Percentiles rank a stretch among this genome's conserved stretches.
Evolutionary conservation across 2,329 filamentous ascomycete species (phyloP).

Genomic region (Aspergillus nomiae): DNA sequence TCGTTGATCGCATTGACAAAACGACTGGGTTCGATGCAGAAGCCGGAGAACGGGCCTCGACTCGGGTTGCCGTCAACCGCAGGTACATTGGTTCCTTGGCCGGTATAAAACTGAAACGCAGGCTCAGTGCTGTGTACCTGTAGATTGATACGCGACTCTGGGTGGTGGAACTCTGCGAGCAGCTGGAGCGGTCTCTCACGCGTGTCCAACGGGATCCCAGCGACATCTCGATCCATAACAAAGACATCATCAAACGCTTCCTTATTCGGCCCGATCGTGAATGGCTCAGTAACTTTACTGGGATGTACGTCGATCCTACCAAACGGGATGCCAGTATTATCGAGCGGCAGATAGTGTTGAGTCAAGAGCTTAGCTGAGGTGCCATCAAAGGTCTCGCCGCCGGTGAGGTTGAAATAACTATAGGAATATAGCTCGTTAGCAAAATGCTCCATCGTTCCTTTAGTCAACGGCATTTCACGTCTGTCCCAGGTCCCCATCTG

Average conservation of each 20-base stretch:
- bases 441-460: background rate
- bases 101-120: slow-evolving; percentile 96
- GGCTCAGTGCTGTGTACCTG: slow-evolving; percentile 91
- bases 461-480: background rate
- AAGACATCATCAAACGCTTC: slow-evolving; percentile 92
- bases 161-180: slow-evolving; percentile 73
- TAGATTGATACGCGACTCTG: slow-evolving; percentile 73
- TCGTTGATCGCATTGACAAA: slow-evolving; percentile 88
- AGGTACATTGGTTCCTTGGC: slow-evolving; percentile 78
- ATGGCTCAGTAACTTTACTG: slow-evolving; percentile 65
- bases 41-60: slow-evolving; percentile 69
- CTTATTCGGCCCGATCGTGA: slow-evolving; percentile 69
- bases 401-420: slow-evolving; percentile 70
- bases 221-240: slow-evolving; percentile 67
- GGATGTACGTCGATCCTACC: slow-evolving; percentile 65
- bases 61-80: slow-evolving; percentile 61
- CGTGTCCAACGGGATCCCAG: slow-evolving; percentile 66
- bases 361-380: slow-evolving; percentile 62
- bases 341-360: slow-evolving; percentile 71
- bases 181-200: slow-evolving; percentile 63
- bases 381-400: slow-evolving; percentile 60
- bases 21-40: slow-evolving; percentile 89
- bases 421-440: background rate
- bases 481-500: background rate
- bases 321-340: slow-evolving; percentile 72